phyloP scores from a whole-genome alignment of 805 yeast genomes.

The Candida cerambycidarum region DNA sequence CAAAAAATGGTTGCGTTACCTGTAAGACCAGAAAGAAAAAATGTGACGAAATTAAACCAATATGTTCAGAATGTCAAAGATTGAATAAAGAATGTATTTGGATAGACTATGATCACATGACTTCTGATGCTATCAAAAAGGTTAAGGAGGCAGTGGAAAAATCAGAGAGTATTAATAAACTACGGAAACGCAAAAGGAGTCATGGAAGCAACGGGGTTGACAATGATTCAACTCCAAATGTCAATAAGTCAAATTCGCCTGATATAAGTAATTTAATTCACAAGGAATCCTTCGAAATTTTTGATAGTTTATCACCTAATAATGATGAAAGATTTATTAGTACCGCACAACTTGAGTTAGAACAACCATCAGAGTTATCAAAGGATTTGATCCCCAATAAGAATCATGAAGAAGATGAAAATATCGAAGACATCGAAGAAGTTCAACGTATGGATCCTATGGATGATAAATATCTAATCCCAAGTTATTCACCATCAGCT shows the following conservation, averaged over 20 bases:
- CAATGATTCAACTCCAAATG: neutral
- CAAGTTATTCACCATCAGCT: neutral
- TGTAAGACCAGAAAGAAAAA: constrained; percentile 66
- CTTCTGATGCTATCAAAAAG: constrained; percentile 32
- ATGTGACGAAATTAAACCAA: constrained; percentile 51
- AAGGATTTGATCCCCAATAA: neutral
- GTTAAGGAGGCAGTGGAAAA: constrained; percentile 37
- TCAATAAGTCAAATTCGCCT: constrained; percentile 7
- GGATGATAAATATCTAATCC: neutral
- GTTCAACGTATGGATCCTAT: neutral
- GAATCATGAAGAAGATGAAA: neutral
- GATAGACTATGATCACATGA: constrained; percentile 44
- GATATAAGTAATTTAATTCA: constrained; percentile 8
- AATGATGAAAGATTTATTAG: neutral
- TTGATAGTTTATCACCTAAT: constrained; percentile 5
- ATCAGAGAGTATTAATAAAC: constrained; percentile 42
- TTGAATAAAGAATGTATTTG: constrained; percentile 49
- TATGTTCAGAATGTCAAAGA: constrained; percentile 50
- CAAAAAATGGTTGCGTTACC: constrained; percentile 65
- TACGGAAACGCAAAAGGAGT: constrained; percentile 35
- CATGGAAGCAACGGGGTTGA: neutral
- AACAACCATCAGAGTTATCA: neutral
- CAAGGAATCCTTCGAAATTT: constrained; percentile 1
- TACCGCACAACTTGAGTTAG: too few relatives aligned
- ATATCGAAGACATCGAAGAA: neutral